Evolutionary conservation across 225 moss, liverwort and hornwort genomes (phyloP).

Genomic region (Pleurozium schreberi): DNA sequence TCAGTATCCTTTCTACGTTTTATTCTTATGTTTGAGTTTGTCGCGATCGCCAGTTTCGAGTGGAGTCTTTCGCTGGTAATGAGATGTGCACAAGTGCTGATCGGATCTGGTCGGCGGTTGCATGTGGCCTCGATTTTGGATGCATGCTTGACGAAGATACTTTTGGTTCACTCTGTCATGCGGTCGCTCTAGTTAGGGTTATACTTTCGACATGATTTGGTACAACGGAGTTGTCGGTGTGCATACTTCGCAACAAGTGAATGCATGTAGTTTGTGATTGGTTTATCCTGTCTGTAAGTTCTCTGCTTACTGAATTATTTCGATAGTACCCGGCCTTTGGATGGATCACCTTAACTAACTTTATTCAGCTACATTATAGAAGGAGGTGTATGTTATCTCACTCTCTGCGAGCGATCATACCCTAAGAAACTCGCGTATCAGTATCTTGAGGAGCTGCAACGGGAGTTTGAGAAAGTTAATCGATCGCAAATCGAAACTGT

Average conservation of each 20-base stretch:
- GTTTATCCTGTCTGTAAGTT: neutral
- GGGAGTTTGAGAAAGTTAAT: conserved; percentile 97
- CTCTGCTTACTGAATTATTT: neutral
- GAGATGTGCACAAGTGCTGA: neutral
- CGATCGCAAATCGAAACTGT: conserved; percentile 99
- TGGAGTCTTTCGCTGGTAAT: neutral
- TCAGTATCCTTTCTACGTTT: conserved; percentile 66
- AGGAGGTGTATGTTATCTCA: conserved; percentile 97
- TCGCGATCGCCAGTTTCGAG: neutral
- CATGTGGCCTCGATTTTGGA: neutral
- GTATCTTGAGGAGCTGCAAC: conserved; percentile 94
- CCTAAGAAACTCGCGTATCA: conserved; percentile 99
- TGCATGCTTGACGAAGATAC: neutral
- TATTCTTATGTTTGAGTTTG: neutral
- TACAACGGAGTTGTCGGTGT: neutral
- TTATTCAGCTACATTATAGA: conserved; percentile 86
- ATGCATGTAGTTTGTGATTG: neutral
- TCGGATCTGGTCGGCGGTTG: neutral
- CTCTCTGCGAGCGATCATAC: conserved; percentile 95
- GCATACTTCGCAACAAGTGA: neutral
- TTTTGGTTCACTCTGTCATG: neutral
- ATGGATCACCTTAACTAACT: conserved; percentile 30
- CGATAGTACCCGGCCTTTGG: neutral
- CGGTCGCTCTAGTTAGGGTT: conserved; percentile 1
- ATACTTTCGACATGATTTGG: neutral